phyloP scores from a whole-genome alignment of 805 yeast species.

The Cyberlindnera japonica region DNA sequence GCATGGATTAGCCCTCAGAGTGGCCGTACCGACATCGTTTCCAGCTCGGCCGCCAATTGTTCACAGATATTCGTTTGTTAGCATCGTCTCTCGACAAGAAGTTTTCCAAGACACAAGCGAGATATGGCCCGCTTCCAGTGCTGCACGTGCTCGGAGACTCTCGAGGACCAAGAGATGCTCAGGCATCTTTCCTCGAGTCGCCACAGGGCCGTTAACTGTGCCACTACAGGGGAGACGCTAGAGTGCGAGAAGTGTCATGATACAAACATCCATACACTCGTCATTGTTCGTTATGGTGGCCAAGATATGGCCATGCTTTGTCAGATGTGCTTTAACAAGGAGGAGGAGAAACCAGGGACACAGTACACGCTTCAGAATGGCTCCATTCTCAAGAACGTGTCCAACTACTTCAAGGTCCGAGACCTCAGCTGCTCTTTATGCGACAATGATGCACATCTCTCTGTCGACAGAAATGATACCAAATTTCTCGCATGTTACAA shows the following conservation, averaged over 20 bases:
- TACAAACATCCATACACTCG: conserved; percentile 49
- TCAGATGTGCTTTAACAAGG: conserved; percentile 40
- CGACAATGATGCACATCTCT: conserved; percentile 38
- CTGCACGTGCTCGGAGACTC: conserved; percentile 39
- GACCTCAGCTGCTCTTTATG: conserved; percentile 48
- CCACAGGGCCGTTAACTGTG: conserved; percentile 44
- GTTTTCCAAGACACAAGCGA: too few species aligned
- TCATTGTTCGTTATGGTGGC: conserved; percentile 50
- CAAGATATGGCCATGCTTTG: conserved; percentile 52
- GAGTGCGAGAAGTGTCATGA: conserved; percentile 57
- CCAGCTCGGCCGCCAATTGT: too few species aligned
- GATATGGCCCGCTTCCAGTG: conserved; percentile 39
- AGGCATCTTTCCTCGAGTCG: conserved; percentile 52
- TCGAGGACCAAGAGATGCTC: conserved; percentile 38
- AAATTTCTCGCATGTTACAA: conserved; percentile 38
- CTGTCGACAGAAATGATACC: conserved; percentile 29
- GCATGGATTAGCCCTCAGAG: too few species aligned
- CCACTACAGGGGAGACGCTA: conserved; percentile 37
- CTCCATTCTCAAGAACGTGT: conserved; percentile 46
- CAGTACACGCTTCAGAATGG: conserved; percentile 53
- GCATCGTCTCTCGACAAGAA: too few species aligned
- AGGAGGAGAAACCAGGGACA: conserved; percentile 42
- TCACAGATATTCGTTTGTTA: too few species aligned
- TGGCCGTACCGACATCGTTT: too few species aligned
- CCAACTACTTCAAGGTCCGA: conserved; percentile 45